These are phyloP conservation scores for Biscogniauxia sp. DNA, from an alignment of 2,329 filamentous ascomycete genomes.

Conservation along the genomic window DNA sequence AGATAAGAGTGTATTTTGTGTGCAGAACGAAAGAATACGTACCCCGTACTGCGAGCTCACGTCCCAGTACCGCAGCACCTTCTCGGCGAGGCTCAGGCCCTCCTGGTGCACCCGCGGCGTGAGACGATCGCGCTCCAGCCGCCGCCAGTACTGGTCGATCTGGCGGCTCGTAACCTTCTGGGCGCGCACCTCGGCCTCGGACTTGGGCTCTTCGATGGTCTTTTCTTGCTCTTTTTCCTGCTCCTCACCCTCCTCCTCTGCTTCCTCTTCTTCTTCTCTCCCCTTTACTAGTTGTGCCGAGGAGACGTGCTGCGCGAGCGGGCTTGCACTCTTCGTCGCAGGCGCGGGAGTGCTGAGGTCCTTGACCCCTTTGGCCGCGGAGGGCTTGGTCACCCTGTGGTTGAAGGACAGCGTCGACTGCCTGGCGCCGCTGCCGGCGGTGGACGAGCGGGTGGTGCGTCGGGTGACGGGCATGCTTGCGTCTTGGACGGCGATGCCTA, in stretches of 20 bases:
- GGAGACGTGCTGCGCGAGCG: constrained; percentile 26
- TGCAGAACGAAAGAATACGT: constrained; percentile 42
- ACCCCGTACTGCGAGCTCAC: constrained; percentile 89
- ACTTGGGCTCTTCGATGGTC: constrained; percentile 36
- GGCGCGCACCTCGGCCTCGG: constrained; percentile 56
- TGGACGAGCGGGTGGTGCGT: constrained; percentile 42
- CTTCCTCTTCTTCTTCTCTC: constrained; percentile 17
- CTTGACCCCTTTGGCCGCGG: constrained; percentile 47
- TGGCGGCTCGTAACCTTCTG: constrained; percentile 64
- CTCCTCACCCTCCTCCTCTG: constrained; percentile 38
- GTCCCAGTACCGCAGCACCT: constrained; percentile 88
- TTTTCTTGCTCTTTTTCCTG: constrained; percentile 21
- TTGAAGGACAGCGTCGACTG: constrained; percentile 60
- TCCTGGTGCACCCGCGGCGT: constrained; percentile 76
- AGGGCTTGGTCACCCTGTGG: constrained; percentile 54
- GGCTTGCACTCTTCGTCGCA: constrained; percentile 35
- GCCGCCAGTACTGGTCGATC: constrained; percentile 75
- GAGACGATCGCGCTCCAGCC: constrained; percentile 65
- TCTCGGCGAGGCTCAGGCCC: constrained; percentile 71
- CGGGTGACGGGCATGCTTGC: constrained; percentile 47
- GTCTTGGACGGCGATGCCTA: neutral
- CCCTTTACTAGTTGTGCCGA: constrained; percentile 19
- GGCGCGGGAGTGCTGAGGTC: constrained; percentile 37
- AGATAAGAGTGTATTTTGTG: neutral
- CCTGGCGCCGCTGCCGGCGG: constrained; percentile 33